These are phyloP conservation scores for Mycena vulgaris DNA, from an alignment of 768 basidiomycete genomes.

Conservation along the genomic window DNA sequence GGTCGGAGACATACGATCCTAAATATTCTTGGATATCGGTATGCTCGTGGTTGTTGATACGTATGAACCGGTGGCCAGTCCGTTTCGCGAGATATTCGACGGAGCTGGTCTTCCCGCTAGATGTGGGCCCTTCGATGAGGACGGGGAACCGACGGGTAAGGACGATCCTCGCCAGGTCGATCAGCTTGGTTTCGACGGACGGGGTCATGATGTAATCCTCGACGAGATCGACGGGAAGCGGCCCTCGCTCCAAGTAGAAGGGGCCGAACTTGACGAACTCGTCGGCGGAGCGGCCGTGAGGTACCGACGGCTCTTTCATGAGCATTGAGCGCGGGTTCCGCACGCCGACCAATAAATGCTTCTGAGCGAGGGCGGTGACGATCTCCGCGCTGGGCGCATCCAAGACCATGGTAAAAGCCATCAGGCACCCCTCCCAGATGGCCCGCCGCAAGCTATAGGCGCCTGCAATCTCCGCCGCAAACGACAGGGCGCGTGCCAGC, in stretches of 20 bases:
- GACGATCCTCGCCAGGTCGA: constrained; percentile 94
- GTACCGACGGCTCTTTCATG: constrained; percentile 74
- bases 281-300: constrained; percentile 59
- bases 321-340: constrained; percentile 86
- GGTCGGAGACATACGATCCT: constrained; percentile 96
- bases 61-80: constrained; percentile 95
- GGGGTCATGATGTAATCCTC: constrained; percentile 96
- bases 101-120: constrained; percentile 97
- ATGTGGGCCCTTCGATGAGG: constrained; percentile 97
- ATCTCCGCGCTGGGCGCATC: constrained; percentile 78
- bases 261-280: constrained; percentile 90
- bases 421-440: constrained; percentile 96
- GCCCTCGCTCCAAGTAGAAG: constrained; percentile 90
- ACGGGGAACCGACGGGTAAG: constrained; percentile 93
- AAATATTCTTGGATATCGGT: constrained; percentile 99
- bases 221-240: constrained; percentile 69
- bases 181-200: constrained; percentile 94
- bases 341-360: constrained; percentile 83
- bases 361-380: constrained; percentile 85
- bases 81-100: constrained; percentile 94
- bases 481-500: constrained; percentile 90
- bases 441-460: constrained; percentile 87
- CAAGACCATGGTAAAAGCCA: constrained; percentile 98
- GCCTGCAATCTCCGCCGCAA: constrained; percentile 89
- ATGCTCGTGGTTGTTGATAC: constrained; percentile 99